Evolutionary conservation across 148 eudicot genomes (phyloP).

Genomic region (Camellia granthamiana): DNA sequence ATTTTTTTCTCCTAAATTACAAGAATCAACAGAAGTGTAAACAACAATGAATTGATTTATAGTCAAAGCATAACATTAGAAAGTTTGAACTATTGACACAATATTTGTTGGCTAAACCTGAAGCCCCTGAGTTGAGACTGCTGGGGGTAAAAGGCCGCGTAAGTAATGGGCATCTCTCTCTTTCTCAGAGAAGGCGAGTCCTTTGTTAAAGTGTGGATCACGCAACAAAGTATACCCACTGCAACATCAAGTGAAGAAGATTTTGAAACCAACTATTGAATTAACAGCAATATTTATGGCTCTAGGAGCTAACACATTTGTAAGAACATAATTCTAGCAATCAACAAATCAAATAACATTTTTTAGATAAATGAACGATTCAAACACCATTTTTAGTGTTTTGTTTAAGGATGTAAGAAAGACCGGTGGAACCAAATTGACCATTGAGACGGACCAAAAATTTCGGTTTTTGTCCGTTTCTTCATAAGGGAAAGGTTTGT

Average conservation of each 20-base stretch:
- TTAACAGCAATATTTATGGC: background rate
- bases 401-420: too few species aligned
- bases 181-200: constrained; percentile 69
- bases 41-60: background rate
- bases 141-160: constrained; percentile 85
- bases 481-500: too few species aligned
- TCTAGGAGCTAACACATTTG: background rate
- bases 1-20: constrained; percentile 56
- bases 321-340: background rate
- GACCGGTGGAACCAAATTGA: too few species aligned
- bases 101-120: constrained; percentile 46
- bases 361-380: too few species aligned
- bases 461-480: too few species aligned
- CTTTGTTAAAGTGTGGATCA: constrained; percentile 88
- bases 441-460: too few species aligned
- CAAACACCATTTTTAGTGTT: background rate
- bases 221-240: constrained; percentile 82
- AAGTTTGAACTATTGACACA: background rate
- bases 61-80: background rate
- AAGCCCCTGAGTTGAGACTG: constrained; percentile 53
- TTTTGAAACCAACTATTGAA: background rate
- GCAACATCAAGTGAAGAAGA: constrained; percentile 17
- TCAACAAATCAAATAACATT: background rate
- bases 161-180: constrained; percentile 92
- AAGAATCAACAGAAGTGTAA: constrained; percentile 2